Evolutionary conservation across 176 grass and related monocot genomes (phyloP), one percentile per base, ranked within the genome.

Genomic region (Areca catechu): DNA sequence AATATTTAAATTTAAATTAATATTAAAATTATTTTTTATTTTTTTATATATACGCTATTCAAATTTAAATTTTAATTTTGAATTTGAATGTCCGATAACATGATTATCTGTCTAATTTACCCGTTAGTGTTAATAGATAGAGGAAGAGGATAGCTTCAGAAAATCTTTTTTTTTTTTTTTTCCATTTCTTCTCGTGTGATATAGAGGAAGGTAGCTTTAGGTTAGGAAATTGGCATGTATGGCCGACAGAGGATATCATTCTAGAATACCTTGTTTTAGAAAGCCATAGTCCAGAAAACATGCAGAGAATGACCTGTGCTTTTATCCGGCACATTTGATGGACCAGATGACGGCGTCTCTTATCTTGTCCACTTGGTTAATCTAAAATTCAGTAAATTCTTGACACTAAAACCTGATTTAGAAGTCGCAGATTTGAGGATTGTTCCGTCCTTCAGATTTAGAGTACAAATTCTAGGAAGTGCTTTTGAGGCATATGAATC

Each of bases 161-260:
- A 61, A 25, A 52, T 81, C 77, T 19, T 77, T 61, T 77, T 79
- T 68, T 3, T 23, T 96, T 67, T n/a, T n/a, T n/a, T n/a, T n/a
- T n/a, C n/a, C 86, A 75, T 15, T 64, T 96, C 67, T 56, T 53
- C 20, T 77, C 90, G 63, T 66, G 76, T 56, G 80, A 65, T 70
- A 74, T 81, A 43, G 78, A 77, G 7, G 77, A 79, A 66, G 83
- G 71, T 53, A 85, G 80, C 15, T 85, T 96, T 53, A 65, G 76
- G 56, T 56, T 90, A 63, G 86, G 92, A 16, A 57, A 88, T 16
- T 96, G 92, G 92, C 86, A 86, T n/a, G 63, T 73, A 50, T 28
- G 88, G 65, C 74, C 83, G 1, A 51, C 77, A 0, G 77, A 88
- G 7, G 53, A 63, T 50, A 89, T 96, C 23, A 72, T 83, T 9